Conservation (phyloP, 495 filamentous ascomycete genomes). For the Aspergillus cavernicola region DNA sequence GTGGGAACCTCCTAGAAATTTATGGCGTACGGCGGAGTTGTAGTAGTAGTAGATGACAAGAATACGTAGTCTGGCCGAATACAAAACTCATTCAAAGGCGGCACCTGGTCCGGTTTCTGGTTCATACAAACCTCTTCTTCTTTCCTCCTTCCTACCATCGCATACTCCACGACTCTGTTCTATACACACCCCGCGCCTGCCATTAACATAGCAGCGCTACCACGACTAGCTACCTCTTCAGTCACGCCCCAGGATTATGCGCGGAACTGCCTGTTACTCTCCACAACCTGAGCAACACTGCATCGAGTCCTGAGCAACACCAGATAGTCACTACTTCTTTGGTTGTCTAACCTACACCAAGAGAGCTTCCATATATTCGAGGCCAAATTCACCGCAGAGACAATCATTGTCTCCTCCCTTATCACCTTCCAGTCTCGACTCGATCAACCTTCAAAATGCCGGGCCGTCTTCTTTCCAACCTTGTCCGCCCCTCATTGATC, state of each 20-base stretch:
- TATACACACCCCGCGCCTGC: conserved; percentile 1
- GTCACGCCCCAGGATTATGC: conserved; percentile 17
- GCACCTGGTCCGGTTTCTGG: conserved; percentile 18
- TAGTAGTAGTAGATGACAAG: conserved; percentile 2
- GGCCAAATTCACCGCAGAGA: too few relatives aligned
- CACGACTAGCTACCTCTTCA: conserved; percentile 1
- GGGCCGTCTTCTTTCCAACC: conserved; percentile 44
- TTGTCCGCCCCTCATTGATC: conserved; percentile 41
- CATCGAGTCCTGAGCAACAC: conserved; percentile 27
- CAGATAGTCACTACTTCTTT: background rate
- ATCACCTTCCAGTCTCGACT: background rate
- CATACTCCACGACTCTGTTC: background rate
- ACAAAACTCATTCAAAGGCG: conserved; percentile 24
- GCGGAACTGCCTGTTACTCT: conserved; percentile 20
- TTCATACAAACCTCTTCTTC: background rate
- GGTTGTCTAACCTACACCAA: background rate
- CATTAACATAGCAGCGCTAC: background rate
- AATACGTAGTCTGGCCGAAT: conserved; percentile 7
- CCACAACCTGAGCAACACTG: conserved; percentile 28
- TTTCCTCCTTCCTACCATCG: conserved; percentile 1
- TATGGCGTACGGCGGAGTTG: conserved; percentile 10
- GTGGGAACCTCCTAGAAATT: conserved; percentile 21
- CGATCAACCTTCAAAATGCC: conserved; percentile 31
- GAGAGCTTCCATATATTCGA: background rate
- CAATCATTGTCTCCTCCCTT: background rate